Base-by-base conservation (phyloP, 306 rosid genomes). In the Vicia villosa region DNA sequence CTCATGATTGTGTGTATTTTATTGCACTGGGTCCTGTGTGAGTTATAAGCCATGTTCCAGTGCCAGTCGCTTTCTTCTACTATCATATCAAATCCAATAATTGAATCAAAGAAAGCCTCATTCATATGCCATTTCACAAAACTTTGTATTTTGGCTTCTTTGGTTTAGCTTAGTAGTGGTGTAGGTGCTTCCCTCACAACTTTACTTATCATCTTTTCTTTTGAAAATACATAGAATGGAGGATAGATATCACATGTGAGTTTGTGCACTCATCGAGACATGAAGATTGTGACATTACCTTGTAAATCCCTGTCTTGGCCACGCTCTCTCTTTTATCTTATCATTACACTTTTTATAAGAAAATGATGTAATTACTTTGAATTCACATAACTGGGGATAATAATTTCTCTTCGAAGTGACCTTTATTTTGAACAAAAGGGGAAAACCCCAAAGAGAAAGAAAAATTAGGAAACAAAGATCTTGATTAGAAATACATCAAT, bases 261-360 rank as follows among this genome's bases (percentile, higher is more conserved):
- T 55, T 64, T 47, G 22, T 72, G 74, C 41, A 12, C 15, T 70
- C 59, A 21, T 21, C 17, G 14, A 60, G 80, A 75, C 80, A 77
- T 70, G 80, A 75, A 70, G 84, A 80, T 75, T 5, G 77, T 70
- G 84, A 80, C 84, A 58, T 67, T 65, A 70, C 84, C 80, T 74
- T 70, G 28, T 36, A 80, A 75, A 69, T 38, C 50, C 49, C 40
- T 66, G 38, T 59, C 51, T 59, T 0, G 10, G 26, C 21, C 76
- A 30, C 38, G 1, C 59, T 55, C 37, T 78, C 9, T 26, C 50
- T 70, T 42, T 46, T 42, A 22, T 63, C 3, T 63, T 12, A 46
- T 50, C 19, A 51, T 32, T 10, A 12, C 21, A 46, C 68, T 64
- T 46, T 64, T 63, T 24, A 10, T 22, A 0, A 1, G 32, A 41